Base-by-base conservation (phyloP, 345 rosid species). In the Lepidium didymum region DNA sequence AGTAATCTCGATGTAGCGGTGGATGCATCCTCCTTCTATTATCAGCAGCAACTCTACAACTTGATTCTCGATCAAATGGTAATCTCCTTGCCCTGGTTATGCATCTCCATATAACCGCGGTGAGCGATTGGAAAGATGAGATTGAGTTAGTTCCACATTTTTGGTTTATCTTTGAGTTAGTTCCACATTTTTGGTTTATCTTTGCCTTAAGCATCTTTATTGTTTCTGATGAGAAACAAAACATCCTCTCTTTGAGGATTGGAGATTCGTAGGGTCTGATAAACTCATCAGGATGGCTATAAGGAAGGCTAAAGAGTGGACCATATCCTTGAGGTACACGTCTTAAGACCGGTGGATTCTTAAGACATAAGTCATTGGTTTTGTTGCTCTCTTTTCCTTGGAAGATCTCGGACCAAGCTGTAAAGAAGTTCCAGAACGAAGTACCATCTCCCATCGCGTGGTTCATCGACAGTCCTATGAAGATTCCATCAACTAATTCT, bases 341-440 rank as follows among this genome's bases (percentile, higher is more conserved):
- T 13, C 71, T 37, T 3, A 72, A 43, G 10, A 74, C 60, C 0
- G 96, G 91, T 10, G 83, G 84, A 2, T 72, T 86, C 10, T 84
- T 78, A 23, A 86, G 80, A 40, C 11, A 7, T 10, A 63, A 29
- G 4, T 62, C 40, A 31, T n/a, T 13, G 5, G 27, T 7, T 10
- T 15, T 6, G 3, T 45, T 16, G 11, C 38, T n/a, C 23, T 68
- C 84, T 33, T 69, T 64, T 9, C 80, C 75, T 73, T 63, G 86
- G 67, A 85, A 88, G 33, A 83, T 85, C 56, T 90, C 85, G 0
- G 96, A 90, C 78, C 76, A 88, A 0, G 85, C 54, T 7, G 62
- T 88, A 62, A 90, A 77, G 78, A 92, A 88, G 53, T 86, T 74
- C 96, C 89, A 90, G 44, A 58, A 87, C 9, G 93, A 81, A n/a